A percentile compares a stretch with the other conserved stretches of the same genome.
Conservation (phyloP, 108 stramenopile species). For the Nitzschia palea region DNA sequence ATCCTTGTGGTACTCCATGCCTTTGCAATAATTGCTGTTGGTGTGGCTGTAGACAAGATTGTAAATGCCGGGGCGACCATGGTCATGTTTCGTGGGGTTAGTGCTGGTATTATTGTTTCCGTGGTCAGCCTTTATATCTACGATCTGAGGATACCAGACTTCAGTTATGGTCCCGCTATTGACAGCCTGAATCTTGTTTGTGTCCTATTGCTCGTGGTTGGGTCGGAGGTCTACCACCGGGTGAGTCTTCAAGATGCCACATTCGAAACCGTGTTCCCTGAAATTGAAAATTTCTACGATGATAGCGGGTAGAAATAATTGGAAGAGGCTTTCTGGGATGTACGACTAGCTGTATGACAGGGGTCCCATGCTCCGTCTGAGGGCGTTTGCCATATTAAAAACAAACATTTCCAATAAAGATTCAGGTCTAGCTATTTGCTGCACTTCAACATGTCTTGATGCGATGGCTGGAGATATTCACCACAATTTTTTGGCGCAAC, state of each 20-base stretch:
- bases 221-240: conserved; percentile 83
- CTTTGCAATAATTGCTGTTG: conserved; percentile 70
- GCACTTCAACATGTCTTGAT: neutral
- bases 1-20: conserved; percentile 58
- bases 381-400: neutral
- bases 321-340: neutral
- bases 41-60: conserved; percentile 81
- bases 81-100: conserved; percentile 81
- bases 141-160: conserved; percentile 64
- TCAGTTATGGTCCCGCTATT: conserved; percentile 67
- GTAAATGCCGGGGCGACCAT: conserved; percentile 66
- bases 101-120: conserved; percentile 76
- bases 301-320: conserved; percentile 20
- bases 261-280: conserved; percentile 84
- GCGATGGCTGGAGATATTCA: no score
- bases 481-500: no score
- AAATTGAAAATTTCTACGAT: conserved; percentile 67
- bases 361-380: neutral
- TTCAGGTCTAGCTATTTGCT: neutral
- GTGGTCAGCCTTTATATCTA: conserved; percentile 69
- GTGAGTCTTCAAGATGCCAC: conserved; percentile 63
- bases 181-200: conserved; percentile 68
- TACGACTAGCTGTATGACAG: no score
- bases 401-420: neutral
- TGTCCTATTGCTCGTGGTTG: conserved; percentile 64